These are phyloP conservation scores for Ceratobasidium sp. DNA, from an alignment of 1,284 basidiomycete species.

Conservation along the genomic window DNA sequence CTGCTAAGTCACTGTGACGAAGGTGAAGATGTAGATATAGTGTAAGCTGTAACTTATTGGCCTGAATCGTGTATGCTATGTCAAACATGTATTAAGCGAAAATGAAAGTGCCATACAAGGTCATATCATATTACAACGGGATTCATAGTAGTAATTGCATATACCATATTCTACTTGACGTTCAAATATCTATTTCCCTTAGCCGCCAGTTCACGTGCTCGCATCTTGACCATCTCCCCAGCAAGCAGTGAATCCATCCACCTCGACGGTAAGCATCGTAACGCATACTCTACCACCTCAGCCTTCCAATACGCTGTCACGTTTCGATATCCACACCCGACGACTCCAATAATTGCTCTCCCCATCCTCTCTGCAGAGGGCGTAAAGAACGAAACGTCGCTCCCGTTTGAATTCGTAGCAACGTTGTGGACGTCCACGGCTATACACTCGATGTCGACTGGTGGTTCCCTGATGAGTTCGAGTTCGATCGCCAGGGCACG, in stretches of 20 bases:
- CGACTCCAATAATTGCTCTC: conserved; percentile 29
- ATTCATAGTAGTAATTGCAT: too few species aligned
- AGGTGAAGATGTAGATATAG: too few species aligned
- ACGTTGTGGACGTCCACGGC: conserved; percentile 24
- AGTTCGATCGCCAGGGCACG: conserved; percentile 22
- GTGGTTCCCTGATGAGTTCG: conserved; percentile 1
- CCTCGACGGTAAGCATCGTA: not conserved
- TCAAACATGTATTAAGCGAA: too few species aligned
- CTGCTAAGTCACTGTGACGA: too few species aligned
- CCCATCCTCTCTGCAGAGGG: conserved; percentile 17
- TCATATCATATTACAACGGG: too few species aligned
- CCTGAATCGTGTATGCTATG: too few species aligned
- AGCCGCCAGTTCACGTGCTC: not conserved
- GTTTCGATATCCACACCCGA: conserved; percentile 4
- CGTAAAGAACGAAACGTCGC: conserved; percentile 13
- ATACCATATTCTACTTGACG: too few species aligned
- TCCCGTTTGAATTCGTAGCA: conserved; percentile 20
- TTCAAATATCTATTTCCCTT: not conserved
- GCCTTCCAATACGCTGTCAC: conserved; percentile 33
- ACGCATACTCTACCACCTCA: conserved; percentile 1
- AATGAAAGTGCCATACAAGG: too few species aligned
- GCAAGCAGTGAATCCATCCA: conserved; percentile 13
- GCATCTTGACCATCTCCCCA: not conserved
- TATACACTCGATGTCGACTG: conserved; percentile 7
- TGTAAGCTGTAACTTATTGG: too few species aligned